A percentile compares a stretch with the other conserved stretches of the same genome.
phyloP scores from a whole-genome alignment of 2,329 filamentous ascomycete species.

The Diaporthe vexans region DNA sequence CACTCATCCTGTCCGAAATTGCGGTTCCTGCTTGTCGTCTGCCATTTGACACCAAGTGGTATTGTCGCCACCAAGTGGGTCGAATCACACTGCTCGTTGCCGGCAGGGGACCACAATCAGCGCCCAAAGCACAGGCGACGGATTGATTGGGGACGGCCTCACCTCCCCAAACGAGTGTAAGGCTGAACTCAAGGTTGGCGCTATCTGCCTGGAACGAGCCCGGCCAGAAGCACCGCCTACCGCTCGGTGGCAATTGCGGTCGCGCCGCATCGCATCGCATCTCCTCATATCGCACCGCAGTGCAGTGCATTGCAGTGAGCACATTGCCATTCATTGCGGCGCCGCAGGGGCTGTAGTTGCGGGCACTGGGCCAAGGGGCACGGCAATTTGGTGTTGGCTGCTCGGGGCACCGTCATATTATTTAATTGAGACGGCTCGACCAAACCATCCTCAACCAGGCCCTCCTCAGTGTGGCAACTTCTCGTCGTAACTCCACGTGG shows the following conservation, averaged over 20 bases:
- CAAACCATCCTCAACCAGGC: conserved; percentile 17
- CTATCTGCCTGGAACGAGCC: conserved; percentile 27
- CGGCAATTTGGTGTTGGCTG: not conserved
- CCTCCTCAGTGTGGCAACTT: conserved; percentile 14
- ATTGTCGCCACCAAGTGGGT: conserved; percentile 34
- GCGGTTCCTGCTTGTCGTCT: not conserved
- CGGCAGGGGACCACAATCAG: conserved; percentile 20
- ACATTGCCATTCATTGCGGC: not conserved
- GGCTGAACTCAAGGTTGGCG: conserved; percentile 31
- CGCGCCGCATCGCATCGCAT: not conserved
- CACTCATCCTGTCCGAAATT: conserved; percentile 6
- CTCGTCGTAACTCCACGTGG: conserved; percentile 26
- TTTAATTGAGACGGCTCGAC: conserved; percentile 10
- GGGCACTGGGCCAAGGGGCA: not conserved
- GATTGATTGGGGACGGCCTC: conserved; percentile 30
- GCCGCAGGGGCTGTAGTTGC: conserved; percentile 1
- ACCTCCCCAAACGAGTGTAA: conserved; percentile 27
- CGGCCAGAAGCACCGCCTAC: not conserved
- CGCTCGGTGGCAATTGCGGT: conserved; percentile 15
- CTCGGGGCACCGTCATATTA: conserved; percentile 1
- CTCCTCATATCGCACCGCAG: not conserved
- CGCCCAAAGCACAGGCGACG: conserved; percentile 23
- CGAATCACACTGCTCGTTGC: conserved; percentile 9
- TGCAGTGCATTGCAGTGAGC: not conserved
- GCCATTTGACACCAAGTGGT: conserved; percentile 33